These are phyloP conservation scores for Grosmannia penicillata DNA, from an alignment of 2,329 filamentous ascomycete genomes.

Conservation along the genomic window DNA sequence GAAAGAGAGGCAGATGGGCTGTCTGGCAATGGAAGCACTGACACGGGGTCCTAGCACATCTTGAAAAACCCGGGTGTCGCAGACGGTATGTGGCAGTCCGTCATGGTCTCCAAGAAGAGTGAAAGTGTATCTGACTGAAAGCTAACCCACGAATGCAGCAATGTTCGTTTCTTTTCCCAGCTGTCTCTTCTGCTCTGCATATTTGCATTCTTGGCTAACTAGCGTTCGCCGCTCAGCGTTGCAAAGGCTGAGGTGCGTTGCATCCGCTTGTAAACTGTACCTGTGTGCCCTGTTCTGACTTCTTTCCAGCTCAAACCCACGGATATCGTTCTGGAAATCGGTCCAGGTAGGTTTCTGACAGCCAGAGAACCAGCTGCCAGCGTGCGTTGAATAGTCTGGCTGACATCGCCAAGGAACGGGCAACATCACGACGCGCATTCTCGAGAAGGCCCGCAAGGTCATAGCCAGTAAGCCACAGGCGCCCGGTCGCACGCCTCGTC, in stretches of 20 bases:
- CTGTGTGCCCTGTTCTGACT: background rate
- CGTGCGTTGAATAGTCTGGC: too few species aligned
- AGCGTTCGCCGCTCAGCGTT: conserved; percentile 4
- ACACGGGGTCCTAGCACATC: conserved; percentile 42
- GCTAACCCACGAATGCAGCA: background rate
- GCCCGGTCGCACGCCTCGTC: background rate
- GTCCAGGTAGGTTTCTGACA: conserved; percentile 70
- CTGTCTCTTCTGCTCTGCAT: too few species aligned
- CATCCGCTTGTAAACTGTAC: background rate
- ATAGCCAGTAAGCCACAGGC: conserved; percentile 32
- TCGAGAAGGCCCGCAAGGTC: conserved; percentile 69
- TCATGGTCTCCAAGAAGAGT: too few species aligned
- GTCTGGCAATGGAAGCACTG: background rate
- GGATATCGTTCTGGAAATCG: conserved; percentile 81
- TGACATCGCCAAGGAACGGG: conserved; percentile 55
- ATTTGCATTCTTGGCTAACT: background rate
- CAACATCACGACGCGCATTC: conserved; percentile 74
- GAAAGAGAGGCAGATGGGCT: background rate
- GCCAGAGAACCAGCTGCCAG: too few species aligned
- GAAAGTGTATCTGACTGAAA: too few species aligned
- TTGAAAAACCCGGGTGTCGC: conserved; percentile 42
- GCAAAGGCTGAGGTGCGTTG: conserved; percentile 10
- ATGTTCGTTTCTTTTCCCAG: background rate
- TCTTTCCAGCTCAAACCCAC: conserved; percentile 74
- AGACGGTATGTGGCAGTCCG: conserved; percentile 11